These are phyloP conservation scores for Zoysia matrella DNA, from an alignment of 202 grass and related monocot genomes.

Conservation along the genomic window DNA sequence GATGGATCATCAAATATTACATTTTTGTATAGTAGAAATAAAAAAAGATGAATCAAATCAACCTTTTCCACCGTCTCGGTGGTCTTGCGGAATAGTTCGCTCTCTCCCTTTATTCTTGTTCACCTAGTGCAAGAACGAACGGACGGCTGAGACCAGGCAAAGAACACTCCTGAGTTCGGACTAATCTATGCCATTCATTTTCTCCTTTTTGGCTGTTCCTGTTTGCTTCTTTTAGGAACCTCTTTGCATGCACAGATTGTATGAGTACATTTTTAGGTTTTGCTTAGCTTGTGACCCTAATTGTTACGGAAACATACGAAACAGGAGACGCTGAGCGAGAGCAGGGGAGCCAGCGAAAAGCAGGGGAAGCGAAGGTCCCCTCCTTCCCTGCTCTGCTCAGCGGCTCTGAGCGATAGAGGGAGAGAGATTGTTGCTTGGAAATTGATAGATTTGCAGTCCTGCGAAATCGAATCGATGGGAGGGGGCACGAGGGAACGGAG, in stretches of 20 bases:
- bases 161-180: neutral
- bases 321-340: too few relatives aligned
- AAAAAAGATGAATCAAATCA: constrained; percentile 12
- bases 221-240: constrained; percentile 4
- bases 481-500: neutral
- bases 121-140: constrained; percentile 12
- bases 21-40: neutral
- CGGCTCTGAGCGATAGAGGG: neutral
- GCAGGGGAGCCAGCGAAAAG: neutral
- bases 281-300: neutral
- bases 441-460: constrained; percentile 53
- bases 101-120: constrained; percentile 32
- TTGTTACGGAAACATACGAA: neutral
- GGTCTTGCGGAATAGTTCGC: constrained; percentile 15
- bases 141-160: constrained; percentile 19
- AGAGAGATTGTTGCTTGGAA: constrained; percentile 11
- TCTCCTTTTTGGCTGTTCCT: constrained; percentile 6
- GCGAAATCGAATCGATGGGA: constrained; percentile 19
- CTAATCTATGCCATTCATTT: neutral
- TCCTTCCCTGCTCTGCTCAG: neutral
- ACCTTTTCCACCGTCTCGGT: neutral
- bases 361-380: neutral
- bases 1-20: constrained; percentile 1
- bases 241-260: constrained; percentile 29
- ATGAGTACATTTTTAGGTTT: constrained; percentile 28